Conservation (phyloP, 2,329 filamentous ascomycete species). For the Endothia cerciana region DNA sequence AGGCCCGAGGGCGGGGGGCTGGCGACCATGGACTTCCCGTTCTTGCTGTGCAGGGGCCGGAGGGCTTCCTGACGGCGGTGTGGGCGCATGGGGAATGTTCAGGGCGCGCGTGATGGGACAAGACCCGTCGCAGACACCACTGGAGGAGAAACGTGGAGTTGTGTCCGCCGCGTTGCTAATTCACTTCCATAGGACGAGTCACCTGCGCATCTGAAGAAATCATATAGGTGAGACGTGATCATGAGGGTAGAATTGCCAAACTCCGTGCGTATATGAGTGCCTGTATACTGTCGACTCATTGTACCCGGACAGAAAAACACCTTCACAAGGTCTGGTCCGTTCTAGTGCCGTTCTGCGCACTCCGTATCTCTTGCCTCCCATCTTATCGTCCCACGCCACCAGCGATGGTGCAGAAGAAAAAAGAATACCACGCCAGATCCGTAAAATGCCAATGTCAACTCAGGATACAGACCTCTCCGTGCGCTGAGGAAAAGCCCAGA, state of each 20-base stretch:
- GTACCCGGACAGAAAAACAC: background rate
- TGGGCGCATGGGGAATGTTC: background rate
- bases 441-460: background rate
- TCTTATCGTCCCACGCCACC: background rate
- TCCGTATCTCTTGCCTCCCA: background rate
- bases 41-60: constrained; percentile 43
- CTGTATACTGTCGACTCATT: constrained; percentile 10
- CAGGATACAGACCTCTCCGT: background rate
- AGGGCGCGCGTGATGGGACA: background rate
- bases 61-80: constrained; percentile 30
- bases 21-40: constrained; percentile 43
- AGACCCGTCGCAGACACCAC: background rate
- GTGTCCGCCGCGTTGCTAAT: no score
- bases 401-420: background rate
- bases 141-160: no score
- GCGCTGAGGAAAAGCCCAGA: background rate
- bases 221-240: background rate
- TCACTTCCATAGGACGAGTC: background rate
- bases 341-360: constrained; percentile 1
- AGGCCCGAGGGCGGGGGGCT: constrained; percentile 30
- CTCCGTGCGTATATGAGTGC: constrained; percentile 26
- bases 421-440: background rate
- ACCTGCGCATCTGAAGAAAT: background rate
- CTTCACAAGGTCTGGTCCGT: background rate
- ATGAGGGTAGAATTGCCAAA: constrained; percentile 23